phyloP scores from a whole-genome alignment of 164 flowering plant genomes.

The Vitis rupestris region DNA sequence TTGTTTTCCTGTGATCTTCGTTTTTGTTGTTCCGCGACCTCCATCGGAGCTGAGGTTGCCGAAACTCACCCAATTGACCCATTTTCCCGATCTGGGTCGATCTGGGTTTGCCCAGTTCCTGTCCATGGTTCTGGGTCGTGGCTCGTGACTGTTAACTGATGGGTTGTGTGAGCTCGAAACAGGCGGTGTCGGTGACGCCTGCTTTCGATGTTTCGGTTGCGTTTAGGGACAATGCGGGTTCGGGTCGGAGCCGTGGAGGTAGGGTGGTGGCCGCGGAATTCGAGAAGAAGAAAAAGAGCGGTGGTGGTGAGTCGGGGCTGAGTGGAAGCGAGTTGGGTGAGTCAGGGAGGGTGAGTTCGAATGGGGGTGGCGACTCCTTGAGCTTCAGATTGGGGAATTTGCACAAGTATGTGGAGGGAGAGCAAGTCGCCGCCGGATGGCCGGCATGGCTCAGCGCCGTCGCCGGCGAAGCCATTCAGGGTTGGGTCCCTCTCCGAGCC shows the following conservation, averaged over 20 bases:
- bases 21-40: background rate
- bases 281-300: constrained; percentile 29
- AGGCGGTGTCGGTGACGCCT: constrained; percentile 67
- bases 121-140: background rate
- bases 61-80: constrained; percentile 4
- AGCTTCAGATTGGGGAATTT: constrained; percentile 64
- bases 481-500: constrained; percentile 68
- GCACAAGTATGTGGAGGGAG: constrained; percentile 58
- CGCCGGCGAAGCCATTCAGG: constrained; percentile 77
- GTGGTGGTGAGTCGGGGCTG: constrained; percentile 4
- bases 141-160: constrained; percentile 15
- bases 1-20: background rate
- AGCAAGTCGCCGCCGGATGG: constrained; percentile 79
- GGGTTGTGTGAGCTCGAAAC: constrained; percentile 74
- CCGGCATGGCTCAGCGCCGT: constrained; percentile 81
- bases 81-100: constrained; percentile 21
- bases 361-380: constrained; percentile 43
- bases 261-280: constrained; percentile 12
- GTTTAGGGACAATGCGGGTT: constrained; percentile 30
- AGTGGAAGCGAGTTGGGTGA: constrained; percentile 46
- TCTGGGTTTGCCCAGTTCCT: constrained; percentile 2
- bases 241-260: constrained; percentile 37
- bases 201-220: constrained; percentile 53
- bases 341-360: constrained; percentile 47
- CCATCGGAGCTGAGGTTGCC: background rate